Conservation (phyloP, 2,329 filamentous ascomycete species). For the Neoascochyta sp. region DNA sequence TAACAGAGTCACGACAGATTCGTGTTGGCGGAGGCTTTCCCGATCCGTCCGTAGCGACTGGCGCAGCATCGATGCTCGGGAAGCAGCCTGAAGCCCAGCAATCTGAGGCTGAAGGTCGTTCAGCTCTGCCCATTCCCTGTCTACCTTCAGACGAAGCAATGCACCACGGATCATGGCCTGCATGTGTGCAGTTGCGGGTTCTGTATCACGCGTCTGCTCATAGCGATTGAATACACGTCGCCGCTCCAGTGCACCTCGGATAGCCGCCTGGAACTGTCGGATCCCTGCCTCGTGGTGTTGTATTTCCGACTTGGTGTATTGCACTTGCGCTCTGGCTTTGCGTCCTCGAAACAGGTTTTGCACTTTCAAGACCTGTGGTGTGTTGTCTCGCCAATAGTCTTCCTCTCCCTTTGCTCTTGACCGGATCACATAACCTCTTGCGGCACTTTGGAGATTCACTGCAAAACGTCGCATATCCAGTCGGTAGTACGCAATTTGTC, state of each 20-base stretch:
- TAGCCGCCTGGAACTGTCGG: constrained; percentile 55
- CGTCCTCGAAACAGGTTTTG: constrained; percentile 76
- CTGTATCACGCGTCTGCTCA: constrained; percentile 58
- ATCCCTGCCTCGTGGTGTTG: constrained; percentile 46
- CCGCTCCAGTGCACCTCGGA: constrained; percentile 48
- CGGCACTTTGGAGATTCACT: constrained; percentile 71
- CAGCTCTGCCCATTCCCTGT: constrained; percentile 34
- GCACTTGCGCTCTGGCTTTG: constrained; percentile 48
- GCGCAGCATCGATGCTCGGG: constrained; percentile 43
- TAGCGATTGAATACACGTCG: constrained; percentile 51
- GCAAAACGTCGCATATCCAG: constrained; percentile 81
- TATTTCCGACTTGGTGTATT: constrained; percentile 47
- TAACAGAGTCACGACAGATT: constrained; percentile 48
- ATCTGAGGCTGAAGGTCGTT: constrained; percentile 50
- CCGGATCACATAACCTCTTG: constrained; percentile 72
- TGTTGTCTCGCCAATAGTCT: constrained; percentile 64
- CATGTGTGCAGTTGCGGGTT: constrained; percentile 54
- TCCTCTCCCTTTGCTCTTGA: constrained; percentile 60
- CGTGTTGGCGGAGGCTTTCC: constrained; percentile 36
- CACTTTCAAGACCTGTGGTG: constrained; percentile 69
- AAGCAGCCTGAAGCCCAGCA: constrained; percentile 39
- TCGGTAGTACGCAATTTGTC: constrained; percentile 78
- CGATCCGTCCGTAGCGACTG: constrained; percentile 34
- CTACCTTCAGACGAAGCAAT: constrained; percentile 57
- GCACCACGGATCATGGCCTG: constrained; percentile 62